Base-by-base conservation (phyloP, 306 rosid genomes). In the Lotus japonicus region DNA sequence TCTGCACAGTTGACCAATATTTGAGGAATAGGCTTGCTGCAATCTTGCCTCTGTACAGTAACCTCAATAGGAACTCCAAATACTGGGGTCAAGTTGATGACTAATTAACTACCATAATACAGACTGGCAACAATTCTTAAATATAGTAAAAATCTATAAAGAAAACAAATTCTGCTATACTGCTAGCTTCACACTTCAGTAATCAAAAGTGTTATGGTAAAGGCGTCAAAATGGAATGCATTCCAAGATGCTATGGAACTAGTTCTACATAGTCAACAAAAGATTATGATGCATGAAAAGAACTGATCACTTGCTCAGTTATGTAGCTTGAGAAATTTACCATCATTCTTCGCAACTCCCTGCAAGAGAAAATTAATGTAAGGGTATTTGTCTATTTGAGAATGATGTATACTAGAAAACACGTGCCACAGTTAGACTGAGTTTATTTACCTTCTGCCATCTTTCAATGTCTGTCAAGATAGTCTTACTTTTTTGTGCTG, bases 301-400 rank as follows among this genome's bases (percentile, higher is more conserved):
- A 74, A 50, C 39, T 1, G 39, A 19, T 68, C 42, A 3, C 19
- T 60, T 66, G 59, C 21, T 53, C 64, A 31, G 41, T 54, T 41
- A 26, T 13, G 19, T 50, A 72, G 50, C n/a, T 59, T 59, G 57
- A 73, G 76, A 73, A 71, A 80, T 89, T 73, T 81, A 90, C 99
- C 95, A 80, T 95, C 99, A 31, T 90, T 87, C 77, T 88, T 87
- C 55, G 97, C 96, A 74, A 90, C 95, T 61, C 97, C 99, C 99
- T 95, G 89, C 73, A 79, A 69, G 64, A 58, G 70, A 56, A 70
- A 63, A 52, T 63, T 8, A 18, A 48, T 43, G 68, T 62, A 35
- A 82, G 79, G 68, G 28, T 19, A 28, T 58, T n/a, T n/a, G n/a
- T n/a, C n/a, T n/a, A n/a, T n/a, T n/a, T 36, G 33, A 45, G 51